Percentiles rank a stretch among this genome's conserved stretches.
phyloP scores from a whole-genome alignment of 768 basidiomycete genomes.

The Mycena latifolia region DNA sequence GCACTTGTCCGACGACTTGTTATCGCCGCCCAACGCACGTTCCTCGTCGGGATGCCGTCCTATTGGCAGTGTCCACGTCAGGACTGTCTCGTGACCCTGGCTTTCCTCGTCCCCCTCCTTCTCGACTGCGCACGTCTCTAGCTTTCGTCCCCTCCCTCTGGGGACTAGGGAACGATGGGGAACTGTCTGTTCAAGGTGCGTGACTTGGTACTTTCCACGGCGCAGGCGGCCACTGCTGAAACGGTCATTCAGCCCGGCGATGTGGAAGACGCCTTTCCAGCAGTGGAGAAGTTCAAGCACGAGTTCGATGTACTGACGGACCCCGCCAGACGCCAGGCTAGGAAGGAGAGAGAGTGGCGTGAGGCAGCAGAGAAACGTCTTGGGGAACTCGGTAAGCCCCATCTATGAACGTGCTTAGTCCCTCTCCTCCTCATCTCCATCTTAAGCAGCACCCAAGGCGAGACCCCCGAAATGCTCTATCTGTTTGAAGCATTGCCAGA shows the following conservation, averaged over 20 bases:
- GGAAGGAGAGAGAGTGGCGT: conserved; percentile 18
- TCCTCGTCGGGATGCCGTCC: too few species aligned
- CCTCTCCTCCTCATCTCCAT: neutral
- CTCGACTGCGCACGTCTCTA: neutral
- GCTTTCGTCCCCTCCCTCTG: neutral
- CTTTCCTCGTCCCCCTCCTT: too few species aligned
- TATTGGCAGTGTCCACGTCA: too few species aligned
- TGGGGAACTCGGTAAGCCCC: conserved; percentile 1
- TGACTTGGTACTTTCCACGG: neutral
- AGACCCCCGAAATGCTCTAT: conserved; percentile 37
- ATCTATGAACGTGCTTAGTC: neutral
- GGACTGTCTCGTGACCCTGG: too few species aligned
- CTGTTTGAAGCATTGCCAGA: conserved; percentile 35
- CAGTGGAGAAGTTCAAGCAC: conserved; percentile 15
- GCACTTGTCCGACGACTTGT: too few species aligned
- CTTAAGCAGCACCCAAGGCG: neutral
- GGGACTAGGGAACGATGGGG: conserved; percentile 30
- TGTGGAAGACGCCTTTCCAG: conserved; percentile 33
- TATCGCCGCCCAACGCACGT: too few species aligned
- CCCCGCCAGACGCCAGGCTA: conserved; percentile 20
- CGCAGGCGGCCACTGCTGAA: conserved; percentile 25
- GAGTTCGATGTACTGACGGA: conserved; percentile 25
- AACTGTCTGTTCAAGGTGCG: conserved; percentile 39
- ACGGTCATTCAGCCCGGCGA: conserved; percentile 34
- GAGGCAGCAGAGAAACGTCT: conserved; percentile 21